phyloP scores from a whole-genome alignment of 2,329 filamentous ascomycete genomes.

The Proliferodiscus dingleyae region DNA sequence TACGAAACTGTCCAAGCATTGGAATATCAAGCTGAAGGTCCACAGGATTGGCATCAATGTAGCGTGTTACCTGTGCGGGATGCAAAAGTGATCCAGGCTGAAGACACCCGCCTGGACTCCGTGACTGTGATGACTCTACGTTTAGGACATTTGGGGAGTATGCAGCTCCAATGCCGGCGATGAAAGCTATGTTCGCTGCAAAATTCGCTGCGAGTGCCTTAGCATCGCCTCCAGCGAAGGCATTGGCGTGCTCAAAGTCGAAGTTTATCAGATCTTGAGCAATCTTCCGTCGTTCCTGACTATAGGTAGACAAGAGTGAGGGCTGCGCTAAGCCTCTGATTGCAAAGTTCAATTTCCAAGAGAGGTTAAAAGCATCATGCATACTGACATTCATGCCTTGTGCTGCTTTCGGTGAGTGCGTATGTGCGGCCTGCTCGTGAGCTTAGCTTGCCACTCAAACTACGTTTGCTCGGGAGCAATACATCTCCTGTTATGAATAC shows the following conservation, averaged over 20 bases:
- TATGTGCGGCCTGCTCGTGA: constrained; percentile 46
- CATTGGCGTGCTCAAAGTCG: constrained; percentile 53
- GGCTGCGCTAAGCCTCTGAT: constrained; percentile 52
- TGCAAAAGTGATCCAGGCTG: constrained; percentile 40
- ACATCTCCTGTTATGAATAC: constrained; percentile 52
- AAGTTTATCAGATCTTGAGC: constrained; percentile 64
- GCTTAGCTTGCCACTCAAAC: constrained; percentile 4
- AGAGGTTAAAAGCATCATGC: constrained; percentile 58
- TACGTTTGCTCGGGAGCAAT: constrained; percentile 24
- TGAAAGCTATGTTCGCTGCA: constrained; percentile 65
- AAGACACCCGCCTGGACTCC: constrained; percentile 43
- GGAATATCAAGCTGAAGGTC: constrained; percentile 75
- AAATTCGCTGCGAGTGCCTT: constrained; percentile 64
- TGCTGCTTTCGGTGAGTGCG: constrained; percentile 58
- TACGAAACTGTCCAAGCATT: constrained; percentile 69
- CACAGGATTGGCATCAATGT: constrained; percentile 72
- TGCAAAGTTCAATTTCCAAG: constrained; percentile 49
- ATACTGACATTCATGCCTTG: constrained; percentile 55
- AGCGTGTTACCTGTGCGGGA: constrained; percentile 67
- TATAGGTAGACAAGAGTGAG: constrained; percentile 54
- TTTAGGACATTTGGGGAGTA: constrained; percentile 62
- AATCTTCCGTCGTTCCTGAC: constrained; percentile 55
- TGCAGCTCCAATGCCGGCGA: constrained; percentile 65
- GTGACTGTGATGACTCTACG: constrained; percentile 44
- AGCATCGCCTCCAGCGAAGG: constrained; percentile 57